These are phyloP conservation scores for Mesostigma viride DNA, from an alignment of 139 green algal species.

Conservation along the genomic window DNA sequence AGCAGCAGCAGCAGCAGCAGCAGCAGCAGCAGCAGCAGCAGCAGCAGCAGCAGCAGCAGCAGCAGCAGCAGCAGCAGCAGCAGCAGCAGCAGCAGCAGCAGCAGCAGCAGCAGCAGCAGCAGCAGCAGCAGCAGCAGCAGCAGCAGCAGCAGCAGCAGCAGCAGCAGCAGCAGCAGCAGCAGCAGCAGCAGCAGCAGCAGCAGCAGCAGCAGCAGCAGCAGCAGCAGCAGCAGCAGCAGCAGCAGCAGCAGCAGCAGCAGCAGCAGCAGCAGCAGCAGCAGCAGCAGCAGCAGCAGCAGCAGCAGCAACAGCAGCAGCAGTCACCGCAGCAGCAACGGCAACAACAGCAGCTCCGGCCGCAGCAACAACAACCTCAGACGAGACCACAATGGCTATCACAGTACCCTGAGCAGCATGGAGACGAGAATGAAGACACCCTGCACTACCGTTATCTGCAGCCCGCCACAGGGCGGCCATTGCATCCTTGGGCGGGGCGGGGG, in stretches of 20 bases:
- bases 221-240: not conserved
- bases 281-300: not conserved
- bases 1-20: not conserved
- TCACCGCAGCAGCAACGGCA: no score
- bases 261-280: not conserved
- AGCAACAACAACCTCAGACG: no score
- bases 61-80: not conserved
- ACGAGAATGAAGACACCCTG: no score
- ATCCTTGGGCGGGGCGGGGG: no score
- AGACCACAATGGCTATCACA: no score
- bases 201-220: not conserved
- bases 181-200: not conserved
- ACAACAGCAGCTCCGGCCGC: no score
- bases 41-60: not conserved
- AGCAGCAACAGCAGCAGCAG: no score
- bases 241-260: not conserved
- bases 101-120: not conserved
- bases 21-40: not conserved
- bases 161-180: not conserved
- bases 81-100: not conserved
- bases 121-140: slow-evolving; percentile 1
- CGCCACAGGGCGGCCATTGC: no score
- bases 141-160: not conserved
- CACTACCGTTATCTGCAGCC: no score
- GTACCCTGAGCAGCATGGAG: no score